Evolutionary conservation across 1,139 yeast species (phyloP), one percentile per base, ranked within the genome.

Genomic region (Kurtzmaniella quercitrusa): DNA sequence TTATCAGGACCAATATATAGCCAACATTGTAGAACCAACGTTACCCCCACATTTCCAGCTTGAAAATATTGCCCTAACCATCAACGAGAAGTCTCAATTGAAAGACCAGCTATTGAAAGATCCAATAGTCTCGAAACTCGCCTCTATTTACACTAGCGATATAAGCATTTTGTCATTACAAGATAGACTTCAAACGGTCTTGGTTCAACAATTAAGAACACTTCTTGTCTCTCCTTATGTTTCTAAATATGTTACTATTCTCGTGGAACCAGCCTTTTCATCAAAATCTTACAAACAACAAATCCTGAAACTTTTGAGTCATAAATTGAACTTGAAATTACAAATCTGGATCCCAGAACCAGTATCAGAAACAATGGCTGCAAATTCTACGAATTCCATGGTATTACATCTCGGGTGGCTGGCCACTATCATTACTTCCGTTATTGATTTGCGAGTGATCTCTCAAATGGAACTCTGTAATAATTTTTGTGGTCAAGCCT

Each of bases 331-430:
- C 16, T 25, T 43, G 12, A 41, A 25, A n/a, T 38, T 39, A 2
- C 15, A 37, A 10, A 25, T 27, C 8, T 43, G 46, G 41, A 18
- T 41, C 10, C 33, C 43, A 7, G 46, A 43, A 33, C 44, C 46
- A 27, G 33, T 43, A n/a, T 34, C 41, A 41, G 44, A 43, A 25
- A 10, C 38, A 15, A 31, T 43, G 11, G 41, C 40, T 8, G 39
- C 46, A 3, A 33, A 41, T 25, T n/a, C 34, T 1, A 11, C 25
- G 4, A 19, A 41, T 19, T 15, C 34, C 2, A 15, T 43, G 18
- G 41, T 43, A 10, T 17, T 43, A 7, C 46, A 43, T 36, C 11
- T 43, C 8, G 46, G 46, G 12, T 43, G 46, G 46, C 46, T 43
- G 46, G 34, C 46, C 15, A 21, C 34, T 7, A 25, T 34, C 3